Base-by-base conservation (phyloP, 2,329 filamentous ascomycete species). In the Phoma sp. region DNA sequence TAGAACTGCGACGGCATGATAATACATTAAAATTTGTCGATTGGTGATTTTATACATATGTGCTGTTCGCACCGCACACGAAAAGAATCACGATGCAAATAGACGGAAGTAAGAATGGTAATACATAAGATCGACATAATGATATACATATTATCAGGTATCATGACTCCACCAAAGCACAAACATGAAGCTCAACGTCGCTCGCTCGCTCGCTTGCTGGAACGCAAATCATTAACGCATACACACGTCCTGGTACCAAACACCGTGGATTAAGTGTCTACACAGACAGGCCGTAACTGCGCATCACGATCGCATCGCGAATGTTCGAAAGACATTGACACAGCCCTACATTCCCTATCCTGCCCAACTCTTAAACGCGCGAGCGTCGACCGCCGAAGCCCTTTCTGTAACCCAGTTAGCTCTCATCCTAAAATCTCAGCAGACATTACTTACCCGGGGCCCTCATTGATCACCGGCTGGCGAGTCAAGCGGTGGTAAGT, bases 401-500 rank as follows among this genome's bases (percentile, higher is more conserved):
- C 45, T 53, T 47, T 29, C 50, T 53, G 11, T 18, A 33, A 4
- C 30, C 32, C 9, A 5, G 9, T 47, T 14, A 47, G 37, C 43
- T 15, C 12, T 4, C 7, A 12, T 25, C 7, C 10, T n/a, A n/a
- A 29, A 2, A 29, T 3, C 7, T 15, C 15, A 21, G 12, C 6
- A 7, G 5, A 10, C 20, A 15, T 15, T 3, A 47, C 43, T 43
- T 38, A 53, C 50, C 47, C 47, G 40, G 53, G 42, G 1, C 53
- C 53, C 33, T 51, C 53, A 7, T 52, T 52, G n/a, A 56, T 36
- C 2, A 51, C 53, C 5, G 42, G 47, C 46, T 50, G 47, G 18
- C 47, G 29, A 9, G 42, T 51, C 47, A 65, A 56, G 29, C 65
- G 61, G 45, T 64, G 60, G 21, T 60, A 52, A 15, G 60, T 66